These are phyloP conservation scores for Lachancea nothofagi DNA, from an alignment of 805 yeast species.

Conservation along the genomic window DNA sequence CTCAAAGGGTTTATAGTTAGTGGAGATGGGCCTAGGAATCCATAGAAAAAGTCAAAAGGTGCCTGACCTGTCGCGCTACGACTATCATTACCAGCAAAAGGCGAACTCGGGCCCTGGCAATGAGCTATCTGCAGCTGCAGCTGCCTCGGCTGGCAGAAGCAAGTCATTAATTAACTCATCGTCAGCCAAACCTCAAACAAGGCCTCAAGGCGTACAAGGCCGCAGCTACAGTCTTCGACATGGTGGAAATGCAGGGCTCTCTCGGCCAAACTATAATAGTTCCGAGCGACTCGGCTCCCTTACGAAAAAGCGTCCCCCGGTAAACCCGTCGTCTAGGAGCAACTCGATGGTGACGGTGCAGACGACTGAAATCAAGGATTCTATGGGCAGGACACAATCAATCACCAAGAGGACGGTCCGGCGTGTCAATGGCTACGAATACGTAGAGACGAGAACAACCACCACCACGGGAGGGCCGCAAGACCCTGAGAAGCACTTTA, in stretches of 20 bases:
- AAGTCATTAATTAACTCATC: conserved; percentile 12
- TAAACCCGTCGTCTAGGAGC: conserved; percentile 18
- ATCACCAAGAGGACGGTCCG: conserved; percentile 50
- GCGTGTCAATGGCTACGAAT: conserved; percentile 43
- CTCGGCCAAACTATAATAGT: neutral
- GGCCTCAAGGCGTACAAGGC: neutral
- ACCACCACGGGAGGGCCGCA: conserved; percentile 25
- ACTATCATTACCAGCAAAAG: conserved; percentile 27
- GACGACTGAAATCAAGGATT: conserved; percentile 47
- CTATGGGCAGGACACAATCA: conserved; percentile 48
- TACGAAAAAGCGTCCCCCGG: conserved; percentile 2
- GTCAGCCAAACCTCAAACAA: neutral
- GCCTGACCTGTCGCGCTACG: conserved; percentile 37
- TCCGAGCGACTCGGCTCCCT: neutral
- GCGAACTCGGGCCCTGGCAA: conserved; percentile 17
- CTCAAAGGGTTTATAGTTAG: neutral
- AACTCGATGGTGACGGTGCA: conserved; percentile 35
- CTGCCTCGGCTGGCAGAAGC: conserved; percentile 25
- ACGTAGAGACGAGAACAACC: conserved; percentile 44
- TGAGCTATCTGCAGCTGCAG: conserved; percentile 30
- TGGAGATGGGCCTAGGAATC: conserved; percentile 24
- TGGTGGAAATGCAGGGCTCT: neutral
- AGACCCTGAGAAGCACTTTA: conserved; percentile 30
- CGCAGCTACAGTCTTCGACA: conserved; percentile 9
- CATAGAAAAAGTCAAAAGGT: conserved; percentile 25